Conservation (phyloP, 257 asterid species). For the Primulina huaijiensis region DNA sequence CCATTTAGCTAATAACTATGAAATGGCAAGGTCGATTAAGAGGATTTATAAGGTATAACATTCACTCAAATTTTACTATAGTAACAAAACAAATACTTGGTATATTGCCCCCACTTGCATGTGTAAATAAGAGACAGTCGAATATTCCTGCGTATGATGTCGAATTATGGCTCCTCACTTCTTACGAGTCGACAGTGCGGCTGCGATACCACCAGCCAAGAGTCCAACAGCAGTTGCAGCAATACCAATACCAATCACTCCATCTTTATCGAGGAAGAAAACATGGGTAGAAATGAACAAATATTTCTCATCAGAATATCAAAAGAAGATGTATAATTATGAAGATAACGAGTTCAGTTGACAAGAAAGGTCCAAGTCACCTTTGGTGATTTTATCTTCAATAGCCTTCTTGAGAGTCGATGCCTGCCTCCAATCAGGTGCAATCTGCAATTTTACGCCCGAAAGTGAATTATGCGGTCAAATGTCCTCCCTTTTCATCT, state of each 20-base stretch:
- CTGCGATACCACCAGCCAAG: slow-evolving; percentile 79
- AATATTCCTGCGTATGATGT: slow-evolving; percentile 4
- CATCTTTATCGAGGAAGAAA: slow-evolving; percentile 42
- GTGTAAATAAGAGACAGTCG: not conserved
- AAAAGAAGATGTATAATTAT: not conserved
- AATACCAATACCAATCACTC: slow-evolving; percentile 80
- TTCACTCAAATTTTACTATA: slow-evolving; percentile 19
- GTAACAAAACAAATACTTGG: not conserved
- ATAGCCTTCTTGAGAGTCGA: slow-evolving; percentile 72
- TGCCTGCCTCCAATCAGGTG: slow-evolving; percentile 93
- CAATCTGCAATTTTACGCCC: slow-evolving; percentile 42
- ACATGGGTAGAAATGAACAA: not conserved
- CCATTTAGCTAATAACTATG: not conserved
- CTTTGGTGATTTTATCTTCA: slow-evolving; percentile 82
- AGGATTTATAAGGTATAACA: not conserved
- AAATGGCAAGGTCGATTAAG: not conserved
- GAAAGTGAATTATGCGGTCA: not conserved
- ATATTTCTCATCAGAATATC: not conserved
- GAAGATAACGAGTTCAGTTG: not conserved
- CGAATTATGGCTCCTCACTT: slow-evolving; percentile 37
- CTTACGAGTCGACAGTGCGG: slow-evolving; percentile 61
- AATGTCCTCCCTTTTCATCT: not conserved
- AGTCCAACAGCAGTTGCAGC: slow-evolving; percentile 87
- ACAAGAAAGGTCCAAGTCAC: slow-evolving; percentile 27
- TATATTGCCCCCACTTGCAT: not conserved